phyloP scores from a whole-genome alignment of 768 basidiomycete genomes.

The Suillus clintonianus region DNA sequence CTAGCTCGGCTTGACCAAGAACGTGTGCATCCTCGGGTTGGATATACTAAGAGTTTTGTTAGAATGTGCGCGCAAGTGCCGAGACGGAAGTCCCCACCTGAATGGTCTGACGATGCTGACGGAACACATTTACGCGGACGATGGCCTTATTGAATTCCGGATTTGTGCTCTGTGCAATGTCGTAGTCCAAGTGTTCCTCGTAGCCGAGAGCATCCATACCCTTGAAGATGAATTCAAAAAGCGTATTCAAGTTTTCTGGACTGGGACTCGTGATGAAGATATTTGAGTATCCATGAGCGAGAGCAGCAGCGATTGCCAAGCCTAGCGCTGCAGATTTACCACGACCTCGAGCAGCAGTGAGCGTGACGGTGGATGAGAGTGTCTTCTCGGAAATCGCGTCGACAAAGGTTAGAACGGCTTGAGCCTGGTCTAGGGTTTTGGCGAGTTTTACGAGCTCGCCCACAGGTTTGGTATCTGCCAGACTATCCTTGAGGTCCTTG shows the following conservation, averaged over 20 bases:
- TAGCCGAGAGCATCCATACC: conserved; percentile 93
- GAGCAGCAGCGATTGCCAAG: conserved; percentile 87
- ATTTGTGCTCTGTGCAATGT: conserved; percentile 93
- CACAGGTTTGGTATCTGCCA: conserved; percentile 82
- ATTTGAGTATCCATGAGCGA: conserved; percentile 94
- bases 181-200: conserved; percentile 97
- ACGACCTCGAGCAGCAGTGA: conserved; percentile 92
- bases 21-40: conserved; percentile 98
- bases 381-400: conserved; percentile 94
- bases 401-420: conserved; percentile 91
- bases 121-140: conserved; percentile 92
- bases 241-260: conserved; percentile 94
- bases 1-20: conserved; percentile 94
- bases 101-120: conserved; percentile 92
- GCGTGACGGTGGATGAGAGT: conserved; percentile 88
- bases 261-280: conserved; percentile 98
- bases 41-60: conserved; percentile 70
- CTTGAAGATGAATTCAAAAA: conserved; percentile 99
- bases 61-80: conserved; percentile 3
- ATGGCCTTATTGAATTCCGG: conserved; percentile 94
- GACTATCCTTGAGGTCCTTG: conserved; percentile 71
- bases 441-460: conserved; percentile 89
- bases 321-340: conserved; percentile 98
- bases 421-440: conserved; percentile 92
- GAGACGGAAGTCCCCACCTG: conserved; percentile 57